A percentile compares a stretch with the other conserved stretches of the same genome.
phyloP scores from a whole-genome alignment of 352 stramenopile species.

The Plasmopara halstedii region DNA sequence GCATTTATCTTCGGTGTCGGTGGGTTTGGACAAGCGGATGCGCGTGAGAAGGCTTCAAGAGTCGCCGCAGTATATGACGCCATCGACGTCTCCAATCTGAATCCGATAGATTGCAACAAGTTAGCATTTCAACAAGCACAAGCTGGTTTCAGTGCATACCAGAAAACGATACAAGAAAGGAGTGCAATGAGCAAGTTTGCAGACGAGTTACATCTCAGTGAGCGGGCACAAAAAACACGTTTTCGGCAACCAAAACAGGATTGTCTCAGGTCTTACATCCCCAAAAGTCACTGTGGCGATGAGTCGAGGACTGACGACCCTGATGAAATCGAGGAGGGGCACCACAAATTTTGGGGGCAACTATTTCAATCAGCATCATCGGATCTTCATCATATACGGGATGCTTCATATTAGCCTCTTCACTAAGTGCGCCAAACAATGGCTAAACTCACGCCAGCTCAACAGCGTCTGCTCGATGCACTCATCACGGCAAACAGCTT shows the following conservation, averaged over 20 bases:
- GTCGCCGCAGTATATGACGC: slow-evolving; percentile 4
- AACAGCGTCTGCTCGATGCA: slow-evolving; percentile 1
- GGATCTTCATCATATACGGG: slow-evolving; percentile 1
- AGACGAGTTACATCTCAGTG: slow-evolving; percentile 6
- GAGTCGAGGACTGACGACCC: slow-evolving; percentile 2
- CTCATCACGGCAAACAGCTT: slow-evolving; percentile 5
- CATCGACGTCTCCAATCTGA: background rate
- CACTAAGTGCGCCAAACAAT: background rate
- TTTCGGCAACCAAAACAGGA: slow-evolving; percentile 4
- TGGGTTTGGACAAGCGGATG: slow-evolving; percentile 1
- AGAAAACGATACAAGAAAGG: background rate
- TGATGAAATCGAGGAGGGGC: background rate
- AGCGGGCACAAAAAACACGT: slow-evolving; percentile 6
- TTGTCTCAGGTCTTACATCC: slow-evolving; percentile 3
- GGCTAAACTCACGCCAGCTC: background rate
- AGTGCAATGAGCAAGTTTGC: slow-evolving; percentile 12
- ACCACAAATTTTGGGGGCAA: slow-evolving; percentile 1
- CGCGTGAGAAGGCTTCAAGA: background rate
- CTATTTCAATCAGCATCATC: slow-evolving; percentile 10
- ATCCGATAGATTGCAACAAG: background rate
- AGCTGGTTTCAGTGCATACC: background rate
- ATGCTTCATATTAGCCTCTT: background rate
- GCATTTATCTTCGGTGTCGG: slow-evolving; percentile 5
- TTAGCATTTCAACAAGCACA: background rate
- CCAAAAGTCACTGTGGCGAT: background rate